A percentile compares a stretch with the other conserved stretches of the same genome.
These are phyloP conservation scores for Hypomyces perniciosus DNA, from an alignment of 2,329 filamentous ascomycete species.

Conservation along the genomic window DNA sequence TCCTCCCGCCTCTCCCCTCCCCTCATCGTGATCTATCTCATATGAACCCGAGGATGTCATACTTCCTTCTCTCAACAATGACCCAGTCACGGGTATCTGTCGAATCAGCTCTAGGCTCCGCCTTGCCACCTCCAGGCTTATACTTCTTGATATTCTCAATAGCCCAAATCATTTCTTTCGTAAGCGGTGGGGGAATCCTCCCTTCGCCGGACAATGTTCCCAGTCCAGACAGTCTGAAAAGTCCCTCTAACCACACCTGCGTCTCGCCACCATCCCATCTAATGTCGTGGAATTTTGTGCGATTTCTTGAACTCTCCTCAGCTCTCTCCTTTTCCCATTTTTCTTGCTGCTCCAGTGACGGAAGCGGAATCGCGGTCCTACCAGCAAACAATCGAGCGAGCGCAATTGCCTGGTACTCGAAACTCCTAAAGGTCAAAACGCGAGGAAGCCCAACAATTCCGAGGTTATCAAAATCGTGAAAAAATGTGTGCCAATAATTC, in stretches of 20 bases:
- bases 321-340: constrained; percentile 42
- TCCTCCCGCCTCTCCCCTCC: background rate
- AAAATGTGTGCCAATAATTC: constrained; percentile 49
- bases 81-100: background rate
- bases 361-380: constrained; percentile 34
- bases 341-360: constrained; percentile 32
- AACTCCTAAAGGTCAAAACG: constrained; percentile 46
- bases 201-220: constrained; percentile 41
- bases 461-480: constrained; percentile 40
- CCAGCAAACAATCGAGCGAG: constrained; percentile 43
- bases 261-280: constrained; percentile 48
- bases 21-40: background rate
- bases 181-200: constrained; percentile 39
- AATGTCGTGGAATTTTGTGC: constrained; percentile 46
- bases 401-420: constrained; percentile 51
- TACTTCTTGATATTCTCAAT: constrained; percentile 44
- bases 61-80: constrained; percentile 3
- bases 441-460: constrained; percentile 47
- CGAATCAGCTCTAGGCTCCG: background rate
- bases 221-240: constrained; percentile 46
- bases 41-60: constrained; percentile 7
- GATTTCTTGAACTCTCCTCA: constrained; percentile 22
- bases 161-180: constrained; percentile 39
- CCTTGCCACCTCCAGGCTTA: background rate
- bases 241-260: constrained; percentile 36